These are phyloP conservation scores for Neurospora sp. DNA, from an alignment of 495 filamentous ascomycete species.

Conservation along the genomic window DNA sequence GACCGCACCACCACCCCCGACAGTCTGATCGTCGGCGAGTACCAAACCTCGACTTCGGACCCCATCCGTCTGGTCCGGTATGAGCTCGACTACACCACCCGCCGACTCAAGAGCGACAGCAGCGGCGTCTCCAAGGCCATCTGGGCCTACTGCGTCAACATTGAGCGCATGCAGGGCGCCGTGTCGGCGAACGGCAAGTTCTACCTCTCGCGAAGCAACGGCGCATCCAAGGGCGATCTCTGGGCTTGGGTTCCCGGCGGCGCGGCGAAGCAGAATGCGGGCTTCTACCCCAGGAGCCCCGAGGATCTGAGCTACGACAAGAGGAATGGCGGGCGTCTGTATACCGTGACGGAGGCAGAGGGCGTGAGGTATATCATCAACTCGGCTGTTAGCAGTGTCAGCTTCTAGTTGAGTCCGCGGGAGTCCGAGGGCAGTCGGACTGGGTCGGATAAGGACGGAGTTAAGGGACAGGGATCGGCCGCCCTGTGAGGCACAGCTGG, in stretches of 20 bases:
- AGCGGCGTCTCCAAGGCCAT: slow-evolving; percentile 1
- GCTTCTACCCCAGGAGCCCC: slow-evolving; percentile 1
- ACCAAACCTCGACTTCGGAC: neutral
- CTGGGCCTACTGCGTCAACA: slow-evolving; percentile 10
- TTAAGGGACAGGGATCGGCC: neutral
- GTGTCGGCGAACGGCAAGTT: slow-evolving; percentile 11
- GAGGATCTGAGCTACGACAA: slow-evolving; percentile 9
- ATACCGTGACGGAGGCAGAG: slow-evolving; percentile 1
- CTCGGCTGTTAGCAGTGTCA: neutral
- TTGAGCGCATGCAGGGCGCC: slow-evolving; percentile 12
- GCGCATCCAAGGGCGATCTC: slow-evolving; percentile 3
- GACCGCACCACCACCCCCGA: slow-evolving; percentile 5
- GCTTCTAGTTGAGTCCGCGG: neutral
- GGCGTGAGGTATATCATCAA: slow-evolving; percentile 3
- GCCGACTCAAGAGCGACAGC: slow-evolving; percentile 5
- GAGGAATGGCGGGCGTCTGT: slow-evolving; percentile 4
- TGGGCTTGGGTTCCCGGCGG: slow-evolving; percentile 9
- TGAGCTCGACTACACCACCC: slow-evolving; percentile 3
- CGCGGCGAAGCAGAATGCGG: neutral
- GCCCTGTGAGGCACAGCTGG: neutral
- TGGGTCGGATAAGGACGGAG: neutral
- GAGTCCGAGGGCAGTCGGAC: neutral
- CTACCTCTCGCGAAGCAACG: slow-evolving; percentile 12
- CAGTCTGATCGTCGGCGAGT: slow-evolving; percentile 9
- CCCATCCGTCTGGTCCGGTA: slow-evolving; percentile 8